A percentile compares a stretch with the other conserved stretches of the same genome.
These are phyloP conservation scores for Fraxinus sp. DNA, from an alignment of 305 asterid genomes.

Conservation along the genomic window DNA sequence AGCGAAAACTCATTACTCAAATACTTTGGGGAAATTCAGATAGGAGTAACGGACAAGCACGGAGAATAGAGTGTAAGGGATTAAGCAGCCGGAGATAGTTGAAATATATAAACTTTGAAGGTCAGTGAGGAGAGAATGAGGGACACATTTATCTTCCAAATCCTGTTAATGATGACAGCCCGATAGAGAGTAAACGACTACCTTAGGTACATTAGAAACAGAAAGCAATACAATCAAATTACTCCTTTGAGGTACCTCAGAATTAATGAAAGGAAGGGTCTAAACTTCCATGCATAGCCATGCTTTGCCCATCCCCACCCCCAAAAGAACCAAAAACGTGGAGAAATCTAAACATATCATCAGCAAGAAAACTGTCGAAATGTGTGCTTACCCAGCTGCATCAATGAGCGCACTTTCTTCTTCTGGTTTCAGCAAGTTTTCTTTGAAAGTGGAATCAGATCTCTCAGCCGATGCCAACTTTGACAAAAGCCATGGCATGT, in stretches of 20 bases:
- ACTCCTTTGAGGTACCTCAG: neutral
- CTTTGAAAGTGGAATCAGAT: conserved; percentile 66
- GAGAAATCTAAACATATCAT: neutral
- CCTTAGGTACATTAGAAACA: conserved; percentile 7
- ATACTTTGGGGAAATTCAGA: too few species aligned
- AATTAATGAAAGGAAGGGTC: conserved; percentile 10
- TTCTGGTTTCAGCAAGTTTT: conserved; percentile 69
- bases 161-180: neutral
- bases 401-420: conserved; percentile 70
- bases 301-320: neutral
- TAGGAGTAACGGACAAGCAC: too few species aligned
- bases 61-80: too few species aligned
- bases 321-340: neutral
- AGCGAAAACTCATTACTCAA: too few species aligned
- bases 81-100: neutral
- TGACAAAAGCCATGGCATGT: conserved; percentile 78
- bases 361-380: conserved; percentile 23
- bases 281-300: neutral
- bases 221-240: conserved; percentile 9
- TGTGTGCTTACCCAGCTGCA: conserved; percentile 55
- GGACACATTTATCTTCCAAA: neutral
- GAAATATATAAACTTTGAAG: neutral
- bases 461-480: conserved; percentile 72
- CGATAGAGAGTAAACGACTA: neutral
- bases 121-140: neutral